Percentiles rank a stretch among this genome's conserved stretches.
These are phyloP conservation scores for Melampsora abietis-canadensis DNA, from an alignment of 1,284 basidiomycete species.

Conservation along the genomic window DNA sequence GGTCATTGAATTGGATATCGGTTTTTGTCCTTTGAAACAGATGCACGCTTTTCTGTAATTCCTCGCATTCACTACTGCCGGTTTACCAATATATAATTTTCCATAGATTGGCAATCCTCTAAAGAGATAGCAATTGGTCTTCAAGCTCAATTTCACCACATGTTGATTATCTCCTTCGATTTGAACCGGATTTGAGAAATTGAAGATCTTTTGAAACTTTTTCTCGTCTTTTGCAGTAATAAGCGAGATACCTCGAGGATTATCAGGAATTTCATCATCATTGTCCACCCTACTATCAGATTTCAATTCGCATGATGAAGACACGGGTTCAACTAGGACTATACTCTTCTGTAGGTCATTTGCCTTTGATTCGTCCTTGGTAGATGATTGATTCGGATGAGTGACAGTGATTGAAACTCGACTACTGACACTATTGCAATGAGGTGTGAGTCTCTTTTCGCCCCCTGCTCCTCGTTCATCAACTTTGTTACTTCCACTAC, in stretches of 20 bases:
- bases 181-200: slow-evolving; percentile 4
- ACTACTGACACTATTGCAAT: too few relatives aligned
- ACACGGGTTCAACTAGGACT: too few relatives aligned
- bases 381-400: background rate
- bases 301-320: too few relatives aligned
- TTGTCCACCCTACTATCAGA: too few relatives aligned
- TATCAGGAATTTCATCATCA: slow-evolving; percentile 7
- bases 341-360: too few relatives aligned
- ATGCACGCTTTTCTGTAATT: slow-evolving; percentile 50
- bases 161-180: background rate
- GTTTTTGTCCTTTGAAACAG: slow-evolving; percentile 39
- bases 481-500: background rate
- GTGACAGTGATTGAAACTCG: background rate
- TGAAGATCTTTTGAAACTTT: slow-evolving; percentile 37
- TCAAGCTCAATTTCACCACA: slow-evolving; percentile 26
- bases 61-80: slow-evolving; percentile 72
- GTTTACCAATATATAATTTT: slow-evolving; percentile 76
- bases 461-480: background rate
- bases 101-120: slow-evolving; percentile 80
- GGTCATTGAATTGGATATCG: slow-evolving; percentile 27
- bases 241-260: background rate
- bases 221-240: slow-evolving; percentile 17
- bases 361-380: too few relatives aligned
- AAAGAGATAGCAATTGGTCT: slow-evolving; percentile 65
- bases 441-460: background rate